Evolutionary conservation across 805 yeast species (phyloP).

Genomic region (Kregervanrija delftensis): DNA sequence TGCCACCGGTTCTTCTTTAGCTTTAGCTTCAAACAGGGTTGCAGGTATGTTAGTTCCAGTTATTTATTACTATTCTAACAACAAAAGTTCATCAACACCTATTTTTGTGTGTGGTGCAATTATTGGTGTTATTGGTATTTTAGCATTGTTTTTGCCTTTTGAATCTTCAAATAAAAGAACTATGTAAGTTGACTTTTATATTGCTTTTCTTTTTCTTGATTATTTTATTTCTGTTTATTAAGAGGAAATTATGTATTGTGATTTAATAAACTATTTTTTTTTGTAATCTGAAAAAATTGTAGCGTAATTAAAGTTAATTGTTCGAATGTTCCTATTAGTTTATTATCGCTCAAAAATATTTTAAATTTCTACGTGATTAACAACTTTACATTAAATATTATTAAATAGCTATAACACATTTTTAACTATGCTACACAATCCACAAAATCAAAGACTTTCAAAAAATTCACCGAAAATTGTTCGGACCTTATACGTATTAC

Average conservation of each 20-base stretch:
- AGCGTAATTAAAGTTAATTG: too few species aligned
- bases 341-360: too few species aligned
- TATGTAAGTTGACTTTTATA: slow-evolving; percentile 22
- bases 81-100: slow-evolving; percentile 49
- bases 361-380: too few species aligned
- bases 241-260: too few species aligned
- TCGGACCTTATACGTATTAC: slow-evolving; percentile 20
- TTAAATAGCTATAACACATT: too few species aligned
- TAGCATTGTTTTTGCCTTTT: slow-evolving; percentile 40
- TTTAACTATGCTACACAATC: too few species aligned
- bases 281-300: too few species aligned
- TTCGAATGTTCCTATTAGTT: too few species aligned
- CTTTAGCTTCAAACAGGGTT: slow-evolving; percentile 45
- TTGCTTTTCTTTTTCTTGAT: too few species aligned
- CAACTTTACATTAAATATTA: too few species aligned
- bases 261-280: too few species aligned
- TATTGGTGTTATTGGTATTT: slow-evolving; percentile 40
- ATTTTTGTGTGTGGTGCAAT: slow-evolving; percentile 56
- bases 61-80: slow-evolving; percentile 42
- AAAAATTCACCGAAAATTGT: slow-evolving; percentile 3
- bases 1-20: slow-evolving; percentile 58
- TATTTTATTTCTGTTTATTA: too few species aligned
- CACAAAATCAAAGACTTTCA: neutral
- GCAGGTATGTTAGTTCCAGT: slow-evolving; percentile 54
- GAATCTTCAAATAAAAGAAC: slow-evolving; percentile 39